These are phyloP conservation scores for Saraca asoca DNA, from an alignment of 331 rosid genomes.

Conservation along the genomic window DNA sequence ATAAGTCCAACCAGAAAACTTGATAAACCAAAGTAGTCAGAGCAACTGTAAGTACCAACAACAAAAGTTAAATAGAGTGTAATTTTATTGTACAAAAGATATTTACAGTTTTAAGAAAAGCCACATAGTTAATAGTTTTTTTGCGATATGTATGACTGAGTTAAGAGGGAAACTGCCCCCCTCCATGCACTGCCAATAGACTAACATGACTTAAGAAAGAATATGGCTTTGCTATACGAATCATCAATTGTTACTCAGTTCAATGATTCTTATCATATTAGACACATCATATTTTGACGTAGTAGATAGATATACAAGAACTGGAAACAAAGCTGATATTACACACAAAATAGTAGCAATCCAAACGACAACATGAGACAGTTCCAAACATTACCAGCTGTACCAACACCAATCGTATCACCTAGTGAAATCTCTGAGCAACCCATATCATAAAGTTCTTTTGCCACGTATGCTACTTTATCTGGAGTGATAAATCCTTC, in stretches of 20 bases:
- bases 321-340: slow-evolving; percentile 20
- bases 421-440: slow-evolving; percentile 93
- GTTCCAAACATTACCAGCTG: slow-evolving; percentile 63
- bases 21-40: slow-evolving; percentile 27
- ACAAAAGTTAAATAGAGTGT: neutral
- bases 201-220: slow-evolving; percentile 18
- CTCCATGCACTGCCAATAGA: slow-evolving; percentile 17
- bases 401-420: slow-evolving; percentile 87
- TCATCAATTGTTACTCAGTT: slow-evolving; percentile 12
- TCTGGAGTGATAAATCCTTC: slow-evolving; percentile 80
- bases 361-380: slow-evolving; percentile 4
- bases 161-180: slow-evolving; percentile 15
- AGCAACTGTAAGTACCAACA: slow-evolving; percentile 4
- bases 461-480: slow-evolving; percentile 83
- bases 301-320: slow-evolving; percentile 19
- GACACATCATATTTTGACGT: slow-evolving; percentile 7
- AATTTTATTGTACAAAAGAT: slow-evolving; percentile 6
- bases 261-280: slow-evolving; percentile 13
- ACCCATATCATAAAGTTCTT: slow-evolving; percentile 82
- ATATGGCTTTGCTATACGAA: slow-evolving; percentile 13
- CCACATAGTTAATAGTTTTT: slow-evolving; percentile 3
- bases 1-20: slow-evolving; percentile 23
- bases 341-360: slow-evolving; percentile 9
- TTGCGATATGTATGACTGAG: slow-evolving; percentile 1
- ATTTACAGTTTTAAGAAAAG: slow-evolving; percentile 8